phyloP scores from a whole-genome alignment of 2,329 filamentous ascomycete species.

The Penicillium frequentans region DNA sequence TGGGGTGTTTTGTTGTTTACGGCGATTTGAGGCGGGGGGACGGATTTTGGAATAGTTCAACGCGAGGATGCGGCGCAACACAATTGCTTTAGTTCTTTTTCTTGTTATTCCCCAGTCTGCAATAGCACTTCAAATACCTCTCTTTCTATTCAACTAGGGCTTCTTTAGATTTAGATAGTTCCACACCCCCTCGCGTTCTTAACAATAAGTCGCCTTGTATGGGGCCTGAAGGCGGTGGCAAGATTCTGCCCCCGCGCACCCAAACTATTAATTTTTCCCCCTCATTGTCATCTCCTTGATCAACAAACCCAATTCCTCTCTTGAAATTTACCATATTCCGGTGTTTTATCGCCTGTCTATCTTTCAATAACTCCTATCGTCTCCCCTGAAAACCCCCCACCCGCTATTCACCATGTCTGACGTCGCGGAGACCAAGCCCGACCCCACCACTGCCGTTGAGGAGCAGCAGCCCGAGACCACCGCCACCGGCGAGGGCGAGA shows the following conservation, averaged over 20 bases:
- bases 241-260: slow-evolving; percentile 24
- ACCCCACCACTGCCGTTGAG: slow-evolving; percentile 43
- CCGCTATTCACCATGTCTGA: slow-evolving; percentile 41
- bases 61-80: slow-evolving; percentile 9
- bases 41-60: neutral
- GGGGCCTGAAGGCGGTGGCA: slow-evolving; percentile 18
- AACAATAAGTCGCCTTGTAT: neutral
- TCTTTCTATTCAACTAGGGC: neutral
- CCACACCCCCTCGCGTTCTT: slow-evolving; percentile 13
- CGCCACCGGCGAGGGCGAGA: slow-evolving; percentile 35
- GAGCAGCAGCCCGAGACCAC: slow-evolving; percentile 32
- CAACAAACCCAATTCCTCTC: slow-evolving; percentile 19
- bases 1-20: slow-evolving; percentile 10
- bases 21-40: slow-evolving; percentile 15
- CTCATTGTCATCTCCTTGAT: slow-evolving; percentile 23
- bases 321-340: neutral
- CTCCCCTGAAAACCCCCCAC: slow-evolving; percentile 5
- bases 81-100: neutral
- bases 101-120: neutral
- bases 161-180: neutral
- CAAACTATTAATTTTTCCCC: slow-evolving; percentile 29
- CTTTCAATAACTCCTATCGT: neutral
- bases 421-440: slow-evolving; percentile 43
- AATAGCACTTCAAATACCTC: neutral
- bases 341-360: slow-evolving; percentile 6